These are phyloP conservation scores for Cytospora paraplurivora DNA, from an alignment of 2,329 filamentous ascomycete species.

Conservation along the genomic window DNA sequence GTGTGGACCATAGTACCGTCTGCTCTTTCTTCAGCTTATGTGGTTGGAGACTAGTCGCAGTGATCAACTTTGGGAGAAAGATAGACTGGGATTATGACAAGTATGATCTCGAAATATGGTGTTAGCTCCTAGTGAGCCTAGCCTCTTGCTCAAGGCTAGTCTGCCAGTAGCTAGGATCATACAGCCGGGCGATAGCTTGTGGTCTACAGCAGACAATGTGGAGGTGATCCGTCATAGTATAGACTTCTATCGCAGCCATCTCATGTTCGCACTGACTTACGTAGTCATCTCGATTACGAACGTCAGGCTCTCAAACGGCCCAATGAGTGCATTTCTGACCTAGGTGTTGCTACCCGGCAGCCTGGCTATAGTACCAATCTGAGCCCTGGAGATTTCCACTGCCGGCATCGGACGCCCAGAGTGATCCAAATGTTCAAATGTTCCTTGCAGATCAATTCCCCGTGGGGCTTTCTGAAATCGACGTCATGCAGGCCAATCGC, in stretches of 20 bases:
- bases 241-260: no score
- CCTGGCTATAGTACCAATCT: not conserved
- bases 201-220: not conserved
- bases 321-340: not conserved
- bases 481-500: conserved; percentile 17
- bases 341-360: not conserved
- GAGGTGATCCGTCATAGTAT: not conserved
- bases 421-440: not conserved
- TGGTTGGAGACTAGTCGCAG: not conserved
- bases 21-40: not conserved
- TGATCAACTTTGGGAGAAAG: not conserved
- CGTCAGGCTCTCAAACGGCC: not conserved
- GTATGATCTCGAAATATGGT: no score
- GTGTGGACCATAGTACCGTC: not conserved
- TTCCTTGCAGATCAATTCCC: conserved; percentile 17
- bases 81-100: not conserved
- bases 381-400: not conserved
- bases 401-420: not conserved
- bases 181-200: not conserved
- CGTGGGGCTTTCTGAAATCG: conserved; percentile 19
- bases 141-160: not conserved
- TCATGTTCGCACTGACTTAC: no score
- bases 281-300: not conserved
- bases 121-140: not conserved
- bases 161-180: not conserved